phyloP scores from a whole-genome alignment of 306 rosid species.

The Vicia villosa region DNA sequence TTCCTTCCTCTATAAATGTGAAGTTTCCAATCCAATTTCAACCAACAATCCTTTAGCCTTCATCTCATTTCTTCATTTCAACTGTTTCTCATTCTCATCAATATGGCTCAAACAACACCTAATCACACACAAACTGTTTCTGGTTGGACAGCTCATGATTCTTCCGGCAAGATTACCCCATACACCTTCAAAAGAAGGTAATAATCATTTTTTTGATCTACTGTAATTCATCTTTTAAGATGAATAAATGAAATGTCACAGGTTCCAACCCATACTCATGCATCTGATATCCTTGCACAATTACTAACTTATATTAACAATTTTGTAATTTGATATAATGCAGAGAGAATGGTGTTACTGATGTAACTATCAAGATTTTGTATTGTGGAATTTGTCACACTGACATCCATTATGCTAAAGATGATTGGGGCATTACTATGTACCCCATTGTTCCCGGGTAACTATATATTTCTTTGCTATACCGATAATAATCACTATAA shows the following conservation, averaged over 20 bases:
- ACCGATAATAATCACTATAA: too few relatives aligned
- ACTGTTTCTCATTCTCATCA: neutral
- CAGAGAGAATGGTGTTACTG: slow-evolving; percentile 70
- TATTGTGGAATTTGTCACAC: slow-evolving; percentile 86
- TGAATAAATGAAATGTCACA: too few relatives aligned
- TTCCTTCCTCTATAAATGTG: neutral
- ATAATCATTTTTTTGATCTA: too few relatives aligned
- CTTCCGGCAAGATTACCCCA: slow-evolving; percentile 72
- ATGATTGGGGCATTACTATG: slow-evolving; percentile 80
- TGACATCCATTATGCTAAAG: slow-evolving; percentile 58
- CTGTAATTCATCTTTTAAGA: too few relatives aligned
- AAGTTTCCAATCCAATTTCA: neutral
- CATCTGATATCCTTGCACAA: too few relatives aligned
- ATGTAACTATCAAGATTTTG: slow-evolving; percentile 59
- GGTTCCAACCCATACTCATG: neutral
- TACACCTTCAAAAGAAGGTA: slow-evolving; percentile 66
- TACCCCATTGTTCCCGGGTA: slow-evolving; percentile 86
- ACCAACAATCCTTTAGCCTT: neutral
- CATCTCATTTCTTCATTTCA: too few relatives aligned
- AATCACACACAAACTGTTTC: slow-evolving; percentile 70
- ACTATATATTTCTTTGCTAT: neutral
- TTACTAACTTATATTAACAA: too few relatives aligned
- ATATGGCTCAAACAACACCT: slow-evolving; percentile 64
- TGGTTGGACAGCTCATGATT: slow-evolving; percentile 87
- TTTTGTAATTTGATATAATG: neutral